Evolutionary conservation across 23 red algal genomes (phyloP), one percentile per base, ranked within the genome.

Genomic region (Porphyridium purpureum): DNA sequence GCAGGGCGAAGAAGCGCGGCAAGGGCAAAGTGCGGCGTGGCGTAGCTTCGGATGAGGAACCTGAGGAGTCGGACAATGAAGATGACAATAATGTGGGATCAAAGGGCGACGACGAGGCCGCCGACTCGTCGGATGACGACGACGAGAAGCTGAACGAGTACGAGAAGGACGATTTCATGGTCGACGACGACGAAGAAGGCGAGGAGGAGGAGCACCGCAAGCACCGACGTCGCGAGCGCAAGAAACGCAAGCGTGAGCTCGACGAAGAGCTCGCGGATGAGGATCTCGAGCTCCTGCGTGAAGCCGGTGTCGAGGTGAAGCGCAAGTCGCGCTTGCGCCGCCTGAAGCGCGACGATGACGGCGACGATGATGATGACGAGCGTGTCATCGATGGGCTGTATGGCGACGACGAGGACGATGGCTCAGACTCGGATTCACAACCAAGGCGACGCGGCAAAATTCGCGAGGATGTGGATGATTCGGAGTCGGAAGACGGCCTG

Each of bases 131-230:
- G 19, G 74, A 80, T 38, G 69, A 72, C 2, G 76, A 85, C n/a
- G 74, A 81, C 5, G 80, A 76, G 50, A 29, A 56, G 17, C n/a
- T n/a, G n/a, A 65, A 78, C 72, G 63, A 86, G 14, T 86, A 72
- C 53, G 80, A 86, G 48, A 53, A 86, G 34, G 80, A 86, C 24
- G 80, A 86, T 35, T 86, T 86, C 53, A 42, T 86, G 25, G 70
- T 86, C 0, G 80, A 69, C 21, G 80, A 86, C 32, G 79, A 56
- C 24, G 79, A 64, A 33, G 80, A 75, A 14, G 79, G 49, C 3
- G 59, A 59, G 15, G 80, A 60, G 40, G 27, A 38, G 15, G 40
- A 50, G 23, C 65, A 86, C 4, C 29, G 67, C 33, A 32, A 26
- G 23, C 53, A 53, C 24, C 47, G 11, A 25, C 35, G 11, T 26